Percentiles rank a stretch among this genome's conserved stretches.
phyloP scores from a whole-genome alignment of 139 green algal species.

The Dunaliella sp. region DNA sequence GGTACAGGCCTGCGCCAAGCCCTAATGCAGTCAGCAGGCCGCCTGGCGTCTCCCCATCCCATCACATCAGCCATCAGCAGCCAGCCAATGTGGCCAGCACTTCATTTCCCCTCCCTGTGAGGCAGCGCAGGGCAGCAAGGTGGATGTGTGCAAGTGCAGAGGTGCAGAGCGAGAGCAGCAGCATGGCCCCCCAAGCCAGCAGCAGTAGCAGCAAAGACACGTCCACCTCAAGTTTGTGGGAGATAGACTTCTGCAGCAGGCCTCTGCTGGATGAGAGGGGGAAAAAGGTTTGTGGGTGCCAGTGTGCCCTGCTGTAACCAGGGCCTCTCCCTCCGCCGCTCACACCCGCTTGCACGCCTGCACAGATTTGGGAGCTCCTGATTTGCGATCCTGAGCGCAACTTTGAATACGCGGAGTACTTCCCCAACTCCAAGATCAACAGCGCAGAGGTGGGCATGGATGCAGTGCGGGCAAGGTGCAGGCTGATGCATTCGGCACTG shows the following conservation, averaged over 20 bases:
- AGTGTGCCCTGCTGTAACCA: background rate
- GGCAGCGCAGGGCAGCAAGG: too few relatives aligned
- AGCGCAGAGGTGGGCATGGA: slow-evolving; percentile 68
- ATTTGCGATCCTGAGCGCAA: slow-evolving; percentile 79
- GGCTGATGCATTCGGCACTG: background rate
- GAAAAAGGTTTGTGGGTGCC: slow-evolving; percentile 97
- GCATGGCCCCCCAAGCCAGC: too few relatives aligned
- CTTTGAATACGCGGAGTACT: slow-evolving; percentile 91
- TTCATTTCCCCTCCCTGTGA: too few relatives aligned
- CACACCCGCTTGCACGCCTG: background rate
- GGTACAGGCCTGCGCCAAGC: too few relatives aligned
- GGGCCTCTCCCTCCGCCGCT: too few relatives aligned
- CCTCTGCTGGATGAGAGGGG: slow-evolving; percentile 92
- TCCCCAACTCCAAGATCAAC: slow-evolving; percentile 99
- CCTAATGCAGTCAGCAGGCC: too few relatives aligned
- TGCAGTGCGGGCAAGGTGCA: background rate
- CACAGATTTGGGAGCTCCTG: slow-evolving; percentile 91
- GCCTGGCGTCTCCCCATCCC: too few relatives aligned
- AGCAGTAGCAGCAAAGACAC: background rate
- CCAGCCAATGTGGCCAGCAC: too few relatives aligned
- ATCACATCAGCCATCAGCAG: too few relatives aligned
- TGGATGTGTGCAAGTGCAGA: too few relatives aligned
- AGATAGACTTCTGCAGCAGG: slow-evolving; percentile 97
- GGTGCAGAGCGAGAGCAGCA: too few relatives aligned
- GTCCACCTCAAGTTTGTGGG: slow-evolving; percentile 62